Base-by-base conservation (phyloP, 1,284 basidiomycete species). In the Ustilago loliicola region DNA sequence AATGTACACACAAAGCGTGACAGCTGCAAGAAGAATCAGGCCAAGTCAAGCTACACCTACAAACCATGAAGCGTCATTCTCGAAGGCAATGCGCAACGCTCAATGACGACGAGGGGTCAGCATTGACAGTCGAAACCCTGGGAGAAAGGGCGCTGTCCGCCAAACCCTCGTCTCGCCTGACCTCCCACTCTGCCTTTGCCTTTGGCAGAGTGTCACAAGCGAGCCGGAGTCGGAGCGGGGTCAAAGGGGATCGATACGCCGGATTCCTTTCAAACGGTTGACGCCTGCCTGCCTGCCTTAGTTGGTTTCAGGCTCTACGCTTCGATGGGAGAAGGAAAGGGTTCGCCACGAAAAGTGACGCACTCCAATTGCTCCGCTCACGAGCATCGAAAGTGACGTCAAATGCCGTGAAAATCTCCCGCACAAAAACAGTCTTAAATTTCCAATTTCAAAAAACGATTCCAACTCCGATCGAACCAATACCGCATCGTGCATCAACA, bases 381-480 rank as follows among this genome's bases (percentile, higher is more conserved):
- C 7, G 42, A n/a, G 21, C 21, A 45, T 45, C 42, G 21, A 50
- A 25, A 50, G 48, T 50, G 48, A 50, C 48, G 51, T 53, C 51
- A 53, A 53, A 53, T 21, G 51, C 51, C 51, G 50, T 52, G 25
- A 10, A 51, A 45, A 45, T 45, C 42, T 45, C 42, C 42, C 42
- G 42, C 15, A 45, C 34, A 45, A 45, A 15, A 15, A 15, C 42
- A 15, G 11, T 45, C 42, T 45, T 15, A 45, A 21, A 45, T 40
- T 40, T 19, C 38, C 13, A 13, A 40, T 40, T 40, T 40, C 17
- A 9, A 40, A 13, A 17, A 38, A 38, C 36, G 36, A 38, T 47
- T 47, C 4, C n/a, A 47, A 23, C 45, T 47, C 45, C 50, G 50
- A 51, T 27, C 50, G 27, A 51, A 25, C 9, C 50, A 30, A 29